Evolutionary conservation across 768 basidiomycete species (phyloP).

Genomic region (Amanita thiersii): DNA sequence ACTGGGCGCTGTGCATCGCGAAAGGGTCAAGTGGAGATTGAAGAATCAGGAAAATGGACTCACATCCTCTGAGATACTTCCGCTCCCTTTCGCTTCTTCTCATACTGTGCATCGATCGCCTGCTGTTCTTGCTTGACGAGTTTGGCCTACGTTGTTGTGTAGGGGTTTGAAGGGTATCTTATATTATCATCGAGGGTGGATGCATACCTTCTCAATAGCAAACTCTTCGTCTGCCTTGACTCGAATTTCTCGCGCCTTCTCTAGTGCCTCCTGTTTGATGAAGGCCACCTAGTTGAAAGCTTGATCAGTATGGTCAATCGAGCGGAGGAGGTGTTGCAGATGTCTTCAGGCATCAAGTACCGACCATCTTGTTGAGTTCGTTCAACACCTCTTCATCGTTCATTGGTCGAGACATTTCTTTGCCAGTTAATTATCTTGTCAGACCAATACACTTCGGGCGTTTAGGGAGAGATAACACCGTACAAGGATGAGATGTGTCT

Average conservation of each 20-base stretch:
- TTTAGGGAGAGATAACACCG: too few relatives aligned
- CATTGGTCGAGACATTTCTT: constrained; percentile 62
- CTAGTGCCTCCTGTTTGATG: constrained; percentile 97
- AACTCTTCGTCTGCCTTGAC: constrained; percentile 99
- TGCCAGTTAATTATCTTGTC: too few relatives aligned
- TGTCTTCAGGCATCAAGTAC: constrained; percentile 3
- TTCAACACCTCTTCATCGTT: constrained; percentile 93
- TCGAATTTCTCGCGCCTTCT: constrained; percentile 94
- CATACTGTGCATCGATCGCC: constrained; percentile 88
- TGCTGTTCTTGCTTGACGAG: constrained; percentile 95
- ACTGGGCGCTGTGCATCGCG: constrained; percentile 77
- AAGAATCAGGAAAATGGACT: constrained; percentile 16
- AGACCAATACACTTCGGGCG: too few relatives aligned
- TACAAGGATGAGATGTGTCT: too few relatives aligned
- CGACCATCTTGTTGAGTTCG: constrained; percentile 99
- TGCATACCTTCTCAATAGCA: constrained; percentile 89
- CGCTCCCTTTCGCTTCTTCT: constrained; percentile 92
- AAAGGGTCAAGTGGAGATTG: constrained; percentile 2
- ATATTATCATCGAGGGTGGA: too few relatives aligned
- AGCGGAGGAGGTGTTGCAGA: neutral
- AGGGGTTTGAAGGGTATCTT: too few relatives aligned
- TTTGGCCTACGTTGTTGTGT: constrained; percentile 57
- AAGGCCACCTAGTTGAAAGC: constrained; percentile 70
- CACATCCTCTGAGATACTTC: constrained; percentile 97
- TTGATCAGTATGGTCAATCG: neutral